Evolutionary conservation across 2,329 filamentous ascomycete species (phyloP).

Genomic region (Colletotrichum lentis): DNA sequence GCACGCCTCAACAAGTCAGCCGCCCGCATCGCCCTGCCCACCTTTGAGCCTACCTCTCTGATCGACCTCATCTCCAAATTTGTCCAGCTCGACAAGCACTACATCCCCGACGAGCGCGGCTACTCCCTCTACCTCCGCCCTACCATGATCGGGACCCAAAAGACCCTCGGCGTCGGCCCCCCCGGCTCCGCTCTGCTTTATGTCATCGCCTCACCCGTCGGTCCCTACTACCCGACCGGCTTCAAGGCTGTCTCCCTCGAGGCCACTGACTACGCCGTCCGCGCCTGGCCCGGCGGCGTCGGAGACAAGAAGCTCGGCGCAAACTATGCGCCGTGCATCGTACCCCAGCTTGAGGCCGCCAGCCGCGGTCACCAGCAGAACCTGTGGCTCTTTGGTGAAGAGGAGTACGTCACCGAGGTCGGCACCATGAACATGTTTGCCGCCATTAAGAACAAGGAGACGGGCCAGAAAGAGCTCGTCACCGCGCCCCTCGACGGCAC

Average conservation of each 20-base stretch:
- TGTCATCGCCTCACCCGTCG: slow-evolving; percentile 94
- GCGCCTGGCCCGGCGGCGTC: slow-evolving; percentile 96
- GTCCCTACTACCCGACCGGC: slow-evolving; percentile 96
- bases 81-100: slow-evolving; percentile 81
- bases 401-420: slow-evolving; percentile 96
- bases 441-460: slow-evolving; percentile 83
- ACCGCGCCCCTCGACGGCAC: slow-evolving; percentile 97
- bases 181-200: slow-evolving; percentile 91
- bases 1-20: slow-evolving; percentile 89
- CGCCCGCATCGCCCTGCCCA: slow-evolving; percentile 90
- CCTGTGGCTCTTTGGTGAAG: slow-evolving; percentile 94
- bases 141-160: slow-evolving; percentile 96
- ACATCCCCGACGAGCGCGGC: slow-evolving; percentile 85
- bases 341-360: slow-evolving; percentile 93
- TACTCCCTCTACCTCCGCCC: slow-evolving; percentile 96
- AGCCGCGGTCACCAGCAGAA: slow-evolving; percentile 97
- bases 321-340: slow-evolving; percentile 98
- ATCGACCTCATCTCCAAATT: slow-evolving; percentile 84
- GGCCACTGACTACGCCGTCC: slow-evolving; percentile 94
- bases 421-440: slow-evolving; percentile 99
- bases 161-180: slow-evolving; percentile 90
- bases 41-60: slow-evolving; percentile 76
- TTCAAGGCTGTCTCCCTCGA: slow-evolving; percentile 98
- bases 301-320: slow-evolving; percentile 98
- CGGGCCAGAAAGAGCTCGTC: slow-evolving; percentile 88